These are phyloP conservation scores for Vaccinium vitisidaea DNA, from an alignment of 148 eudicot genomes.

Conservation along the genomic window DNA sequence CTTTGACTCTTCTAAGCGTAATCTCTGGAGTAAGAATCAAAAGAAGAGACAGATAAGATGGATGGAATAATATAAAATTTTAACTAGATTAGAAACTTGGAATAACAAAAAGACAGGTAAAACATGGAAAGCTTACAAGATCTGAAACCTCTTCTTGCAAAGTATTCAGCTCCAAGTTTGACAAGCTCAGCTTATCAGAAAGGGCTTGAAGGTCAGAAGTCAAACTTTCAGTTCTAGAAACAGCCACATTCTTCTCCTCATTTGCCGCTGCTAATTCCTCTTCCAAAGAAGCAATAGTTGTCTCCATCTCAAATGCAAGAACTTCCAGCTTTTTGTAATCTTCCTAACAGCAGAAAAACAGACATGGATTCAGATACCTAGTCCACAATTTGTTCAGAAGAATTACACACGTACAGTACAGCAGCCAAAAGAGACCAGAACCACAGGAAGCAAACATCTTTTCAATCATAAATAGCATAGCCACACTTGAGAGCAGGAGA, in stretches of 20 bases:
- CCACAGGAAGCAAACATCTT: background rate
- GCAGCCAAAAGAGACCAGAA: conserved; percentile 1
- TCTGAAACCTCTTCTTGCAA: conserved; percentile 59
- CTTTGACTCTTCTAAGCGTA: conserved; percentile 56
- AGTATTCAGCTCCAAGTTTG: conserved; percentile 44
- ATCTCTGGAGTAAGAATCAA: conserved; percentile 40
- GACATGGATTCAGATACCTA: background rate
- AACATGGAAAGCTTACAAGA: conserved; percentile 50
- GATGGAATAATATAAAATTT: background rate
- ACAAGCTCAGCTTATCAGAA: conserved; percentile 51
- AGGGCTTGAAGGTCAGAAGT: conserved; percentile 56
- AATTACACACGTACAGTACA: background rate
- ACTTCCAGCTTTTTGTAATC: conserved; percentile 88
- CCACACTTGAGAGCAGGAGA: background rate
- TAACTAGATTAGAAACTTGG: conserved; percentile 1
- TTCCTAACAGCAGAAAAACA: conserved; percentile 35
- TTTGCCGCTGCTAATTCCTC: conserved; percentile 61
- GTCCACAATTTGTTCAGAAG: background rate
- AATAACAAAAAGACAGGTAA: conserved; percentile 2
- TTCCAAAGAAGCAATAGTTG: conserved; percentile 85
- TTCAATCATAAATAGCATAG: background rate
- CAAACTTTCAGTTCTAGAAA: conserved; percentile 59
- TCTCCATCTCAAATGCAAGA: conserved; percentile 95
- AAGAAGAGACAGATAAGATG: conserved; percentile 10
- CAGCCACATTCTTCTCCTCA: conserved; percentile 56